Evolutionary conservation across 2,329 filamentous ascomycete species (phyloP).

Genomic region (Fusarium cyanostomum): DNA sequence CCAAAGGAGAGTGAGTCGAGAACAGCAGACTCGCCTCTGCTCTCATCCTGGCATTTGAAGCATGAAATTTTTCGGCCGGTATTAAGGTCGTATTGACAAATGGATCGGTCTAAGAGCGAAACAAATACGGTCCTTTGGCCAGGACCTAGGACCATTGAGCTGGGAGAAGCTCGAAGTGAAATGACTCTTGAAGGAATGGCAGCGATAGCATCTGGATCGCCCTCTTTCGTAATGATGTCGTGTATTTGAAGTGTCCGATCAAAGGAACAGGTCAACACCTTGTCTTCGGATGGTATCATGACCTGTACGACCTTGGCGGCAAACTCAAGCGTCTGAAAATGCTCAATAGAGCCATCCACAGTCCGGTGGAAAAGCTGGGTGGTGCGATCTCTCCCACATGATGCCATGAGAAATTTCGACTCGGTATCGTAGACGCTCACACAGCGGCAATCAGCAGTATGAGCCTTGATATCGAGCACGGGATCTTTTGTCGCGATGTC

Average conservation of each 20-base stretch:
- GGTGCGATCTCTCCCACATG: constrained; percentile 88
- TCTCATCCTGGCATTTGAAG: constrained; percentile 86
- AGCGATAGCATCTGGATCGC: constrained; percentile 71
- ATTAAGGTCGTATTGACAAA: constrained; percentile 69
- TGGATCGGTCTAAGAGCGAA: constrained; percentile 67
- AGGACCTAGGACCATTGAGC: constrained; percentile 79
- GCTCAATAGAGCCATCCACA: constrained; percentile 68
- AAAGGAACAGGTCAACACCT: constrained; percentile 84
- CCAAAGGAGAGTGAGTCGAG: constrained; percentile 79
- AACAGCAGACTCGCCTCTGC: constrained; percentile 82
- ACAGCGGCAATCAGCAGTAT: constrained; percentile 84
- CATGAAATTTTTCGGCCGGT: constrained; percentile 75
- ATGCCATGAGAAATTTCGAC: constrained; percentile 75
- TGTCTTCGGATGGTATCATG: constrained; percentile 78
- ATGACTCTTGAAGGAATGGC: constrained; percentile 82
- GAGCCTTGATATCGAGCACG: constrained; percentile 81
- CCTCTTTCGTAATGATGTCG: constrained; percentile 76
- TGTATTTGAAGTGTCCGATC: constrained; percentile 89
- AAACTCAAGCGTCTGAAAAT: constrained; percentile 94
- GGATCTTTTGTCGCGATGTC: constrained; percentile 69
- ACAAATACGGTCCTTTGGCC: constrained; percentile 69
- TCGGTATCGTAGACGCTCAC: constrained; percentile 76
- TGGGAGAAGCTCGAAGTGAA: constrained; percentile 84
- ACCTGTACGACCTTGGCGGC: constrained; percentile 81
- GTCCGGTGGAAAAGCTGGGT: constrained; percentile 83